These are phyloP conservation scores for Plasmodium inui DNA, from an alignment of 169 alveolate genomes.

Conservation along the genomic window DNA sequence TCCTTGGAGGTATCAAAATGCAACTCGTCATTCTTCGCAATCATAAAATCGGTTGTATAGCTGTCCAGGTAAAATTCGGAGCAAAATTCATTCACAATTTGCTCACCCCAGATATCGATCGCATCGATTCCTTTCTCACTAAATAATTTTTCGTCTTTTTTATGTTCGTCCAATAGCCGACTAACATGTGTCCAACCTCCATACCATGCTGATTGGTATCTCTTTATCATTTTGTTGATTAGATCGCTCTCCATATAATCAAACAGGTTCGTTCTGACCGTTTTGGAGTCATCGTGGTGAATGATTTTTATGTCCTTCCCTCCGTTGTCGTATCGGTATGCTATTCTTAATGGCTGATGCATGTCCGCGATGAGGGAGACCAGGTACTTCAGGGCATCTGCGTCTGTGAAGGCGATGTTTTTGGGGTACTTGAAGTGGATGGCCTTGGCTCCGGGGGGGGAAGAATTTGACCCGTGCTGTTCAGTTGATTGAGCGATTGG, in stretches of 20 bases:
- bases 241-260: slow-evolving; percentile 41
- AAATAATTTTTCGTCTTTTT: slow-evolving; percentile 84
- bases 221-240: slow-evolving; percentile 24
- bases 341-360: slow-evolving; percentile 87
- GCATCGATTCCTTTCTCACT: slow-evolving; percentile 78
- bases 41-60: slow-evolving; percentile 53
- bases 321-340: slow-evolving; percentile 76
- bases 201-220: slow-evolving; percentile 85
- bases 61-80: slow-evolving; percentile 75
- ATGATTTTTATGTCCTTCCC: slow-evolving; percentile 73
- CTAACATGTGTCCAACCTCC: slow-evolving; percentile 92
- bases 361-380: slow-evolving; percentile 87
- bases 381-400: slow-evolving; percentile 86
- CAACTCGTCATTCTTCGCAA: slow-evolving; percentile 5
- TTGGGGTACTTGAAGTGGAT: slow-evolving; percentile 80
- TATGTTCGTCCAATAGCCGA: slow-evolving; percentile 82
- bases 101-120: slow-evolving; percentile 87
- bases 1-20: slow-evolving; percentile 56
- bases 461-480: neutral
- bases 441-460: neutral
- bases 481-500: neutral
- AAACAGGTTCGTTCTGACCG: slow-evolving; percentile 16
- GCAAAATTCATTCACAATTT: slow-evolving; percentile 81
- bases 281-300: neutral
- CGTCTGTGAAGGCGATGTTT: slow-evolving; percentile 84